Evolutionary conservation across 768 basidiomycete species (phyloP), one percentile per base, ranked within the genome.

Genomic region (Filobasidium floriforme): DNA sequence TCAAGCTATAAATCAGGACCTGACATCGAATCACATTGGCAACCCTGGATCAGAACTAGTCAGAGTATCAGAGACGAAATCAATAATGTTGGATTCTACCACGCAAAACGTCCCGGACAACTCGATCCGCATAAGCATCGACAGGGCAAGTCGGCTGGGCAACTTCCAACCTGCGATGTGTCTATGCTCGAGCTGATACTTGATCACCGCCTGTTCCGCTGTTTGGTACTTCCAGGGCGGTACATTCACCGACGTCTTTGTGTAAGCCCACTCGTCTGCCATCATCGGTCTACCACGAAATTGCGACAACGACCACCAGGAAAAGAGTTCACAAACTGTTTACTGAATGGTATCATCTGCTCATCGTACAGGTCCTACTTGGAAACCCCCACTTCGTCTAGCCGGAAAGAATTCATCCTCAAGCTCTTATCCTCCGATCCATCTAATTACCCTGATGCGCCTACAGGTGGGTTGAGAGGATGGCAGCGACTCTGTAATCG

Each of bases 401-500:
- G 12, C 18, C 32, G 59, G 51, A 54, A 52, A 66, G 68, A 68
- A 67, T 75, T 91, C 59, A 87, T 97, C n/a, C 87, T 94, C 60
- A 98, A 98, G 77, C 85, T 98, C 0, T 80, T 97, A 41, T 93
- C 91, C 0, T 89, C 91, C 77, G 93, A 98, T 79, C 85, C 89
- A 0, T 81, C 80, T 19, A 76, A 76, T 51, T 98, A 98, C 78
- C 79, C 80, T 1, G 93, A 98, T 80, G 93, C 93, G 0, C 93
- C 94, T 0, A 94, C 90, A 5, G 61, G 61, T 62, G 46, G 15
- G 61, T 62, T 40, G n/a, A n/a, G n/a, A n/a, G n/a, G n/a, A n/a
- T n/a, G n/a, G n/a, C n/a, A n/a, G n/a, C n/a, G n/a, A n/a, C n/a
- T n/a, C n/a, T n/a, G n/a, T n/a, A n/a, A n/a, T n/a, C n/a, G n/a